Conservation (phyloP, 2,329 filamentous ascomycete species). For the Atkinsonella hypoxylon region DNA sequence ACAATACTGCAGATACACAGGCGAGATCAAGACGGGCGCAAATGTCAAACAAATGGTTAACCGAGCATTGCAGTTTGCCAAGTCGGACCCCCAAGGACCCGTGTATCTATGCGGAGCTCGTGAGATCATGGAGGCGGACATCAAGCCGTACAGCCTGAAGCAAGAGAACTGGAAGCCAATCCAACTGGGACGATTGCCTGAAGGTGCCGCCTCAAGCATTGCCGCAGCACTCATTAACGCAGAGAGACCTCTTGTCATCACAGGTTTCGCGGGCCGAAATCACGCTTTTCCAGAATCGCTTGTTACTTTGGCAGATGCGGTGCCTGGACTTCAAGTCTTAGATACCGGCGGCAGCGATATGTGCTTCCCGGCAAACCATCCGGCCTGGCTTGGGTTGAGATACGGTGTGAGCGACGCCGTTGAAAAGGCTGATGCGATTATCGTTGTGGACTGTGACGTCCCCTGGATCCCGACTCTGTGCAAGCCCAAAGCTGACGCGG, state of each 20-base stretch:
- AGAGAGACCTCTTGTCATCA: conserved; percentile 55
- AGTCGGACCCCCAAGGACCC: conserved; percentile 63
- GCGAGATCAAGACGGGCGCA: conserved; percentile 70
- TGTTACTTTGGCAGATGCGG: conserved; percentile 53
- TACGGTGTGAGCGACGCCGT: conserved; percentile 67
- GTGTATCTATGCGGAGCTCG: conserved; percentile 69
- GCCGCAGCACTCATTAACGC: conserved; percentile 51
- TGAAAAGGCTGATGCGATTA: conserved; percentile 66
- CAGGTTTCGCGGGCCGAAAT: conserved; percentile 61
- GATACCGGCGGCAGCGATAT: conserved; percentile 72
- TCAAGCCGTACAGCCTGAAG: conserved; percentile 57
- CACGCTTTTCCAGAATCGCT: conserved; percentile 48
- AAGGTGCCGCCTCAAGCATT: conserved; percentile 43
- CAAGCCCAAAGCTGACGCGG: conserved; percentile 38
- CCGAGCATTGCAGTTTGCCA: conserved; percentile 71
- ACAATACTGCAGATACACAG: conserved; percentile 77
- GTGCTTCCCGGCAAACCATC: conserved; percentile 65
- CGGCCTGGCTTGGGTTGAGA: conserved; percentile 54
- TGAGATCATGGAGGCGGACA: conserved; percentile 78
- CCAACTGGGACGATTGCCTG: conserved; percentile 47
- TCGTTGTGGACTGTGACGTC: conserved; percentile 82
- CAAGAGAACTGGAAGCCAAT: conserved; percentile 61
- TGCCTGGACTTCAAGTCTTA: conserved; percentile 58
- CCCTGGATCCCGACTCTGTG: conserved; percentile 82
- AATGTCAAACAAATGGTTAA: conserved; percentile 88